Evolutionary conservation across 768 basidiomycete genomes (phyloP), one percentile per base, ranked within the genome.

Genomic region (Tephrocybe sp.): DNA sequence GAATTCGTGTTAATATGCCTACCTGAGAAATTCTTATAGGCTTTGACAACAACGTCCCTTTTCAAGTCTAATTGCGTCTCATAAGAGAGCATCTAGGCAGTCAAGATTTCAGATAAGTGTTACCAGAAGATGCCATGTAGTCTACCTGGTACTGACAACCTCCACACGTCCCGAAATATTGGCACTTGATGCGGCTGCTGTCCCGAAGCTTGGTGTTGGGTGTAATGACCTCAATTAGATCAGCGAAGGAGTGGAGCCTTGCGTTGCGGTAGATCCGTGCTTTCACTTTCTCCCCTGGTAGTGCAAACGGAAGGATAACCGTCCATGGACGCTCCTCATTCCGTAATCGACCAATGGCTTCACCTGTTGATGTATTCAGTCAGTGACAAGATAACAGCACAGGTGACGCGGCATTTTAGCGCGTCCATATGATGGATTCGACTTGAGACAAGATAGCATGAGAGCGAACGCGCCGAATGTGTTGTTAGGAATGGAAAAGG

Each of bases 141-240:
- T 71, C 14, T 34, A 88, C 91, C 74, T 97, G 94, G 65, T 93
- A 93, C 67, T 98, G 96, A 65, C 96, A 99, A 1, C 96, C 96
- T 0, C 83, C 90, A 67, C 95, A 98, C 33, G 71, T 73, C 0
- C 88, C 88, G 72, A 97, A 98, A 65, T 98, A 94, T 55, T 83
- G 81, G 71, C 96, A 98, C 54, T 77, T 73, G 0, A 90, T 79
- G 20, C 81, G 72, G 24, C 67, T 74, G 58, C 81, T 73, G 58
- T 93, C 90, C 46, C 94, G 73, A 49, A 88, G 68, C 33, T 76
- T 78, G 0, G 64, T 54, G 64, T 88, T 93, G n/a, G 85, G 80
- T 1, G 67, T 68, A 28, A 88, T 52, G 23, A 94, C 73, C 41
- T 80, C 74, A 4, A 96, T 33, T 0, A 93, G 75, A 58, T 93